Evolutionary conservation across 495 filamentous ascomycete species (phyloP), one percentile per base, ranked within the genome.

Genomic region (Penicillium antarcticum): DNA sequence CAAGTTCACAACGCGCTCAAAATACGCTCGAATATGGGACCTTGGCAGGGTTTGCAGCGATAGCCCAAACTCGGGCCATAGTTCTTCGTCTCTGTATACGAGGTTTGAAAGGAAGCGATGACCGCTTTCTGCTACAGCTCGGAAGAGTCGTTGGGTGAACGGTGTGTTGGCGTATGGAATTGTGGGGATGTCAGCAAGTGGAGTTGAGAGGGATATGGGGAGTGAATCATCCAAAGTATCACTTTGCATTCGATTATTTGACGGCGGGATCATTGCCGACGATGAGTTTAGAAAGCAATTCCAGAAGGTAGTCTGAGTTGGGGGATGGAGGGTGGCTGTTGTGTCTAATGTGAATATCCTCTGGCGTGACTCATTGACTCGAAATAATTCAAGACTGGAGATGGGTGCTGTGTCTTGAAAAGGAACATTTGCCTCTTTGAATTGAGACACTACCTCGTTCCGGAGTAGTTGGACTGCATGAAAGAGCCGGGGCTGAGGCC

Each of bases 41-140:
- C 59, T 52, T 31, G 55, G 41, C 19, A 51, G 19, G 19, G 37
- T 26, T 51, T 56, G 45, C n/a, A 62, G 12, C 16, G 58, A 12
- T 14, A 58, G 48, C 7, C 48, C 48, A 8, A 62, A 62, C 10
- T 56, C 32, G 24, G 40, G 57, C 55, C 51, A 55, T 17, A 58
- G 49, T 10, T 51, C 37, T 18, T 52, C 38, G 31, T 58, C 59
- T 12, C 18, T 46, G 10, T 44, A 49, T 11, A 16, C 24, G 1
- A 17, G 11, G 16, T 51, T 50, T 3, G 26, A 48, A 1, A 62
- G 35, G 10, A 21, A 53, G 6, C 45, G 47, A 42, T 56, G 34
- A 10, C 59, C 59, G 29, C 33, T 55, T 47, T 56, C 35, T 14
- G 51, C 55, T 11, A 55, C 58, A 6, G 52, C 48, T 14, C 37